Evolutionary conservation across 495 filamentous ascomycete species (phyloP).

Genomic region (Neurospora pannonica): DNA sequence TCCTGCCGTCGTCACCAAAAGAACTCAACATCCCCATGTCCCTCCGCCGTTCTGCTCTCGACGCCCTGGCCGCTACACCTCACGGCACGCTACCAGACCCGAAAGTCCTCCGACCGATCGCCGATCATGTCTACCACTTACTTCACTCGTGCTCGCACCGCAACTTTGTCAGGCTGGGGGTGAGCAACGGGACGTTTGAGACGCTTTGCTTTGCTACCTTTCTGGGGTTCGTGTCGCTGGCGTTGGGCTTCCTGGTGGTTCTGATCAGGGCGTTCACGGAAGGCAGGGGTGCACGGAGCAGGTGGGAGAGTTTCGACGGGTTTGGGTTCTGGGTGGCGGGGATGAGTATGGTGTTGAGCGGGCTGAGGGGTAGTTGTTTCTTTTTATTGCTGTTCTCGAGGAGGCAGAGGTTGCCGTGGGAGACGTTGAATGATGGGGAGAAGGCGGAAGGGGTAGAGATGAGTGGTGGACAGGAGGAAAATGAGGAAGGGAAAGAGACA

Average conservation of each 20-base stretch:
- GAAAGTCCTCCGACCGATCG: conserved; percentile 22
- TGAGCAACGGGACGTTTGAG: conserved; percentile 36
- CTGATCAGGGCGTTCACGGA: conserved; percentile 24
- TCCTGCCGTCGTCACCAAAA: conserved; percentile 25
- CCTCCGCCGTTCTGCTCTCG: conserved; percentile 21
- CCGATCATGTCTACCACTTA: conserved; percentile 35
- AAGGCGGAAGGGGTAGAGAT: not conserved
- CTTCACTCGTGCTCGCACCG: conserved; percentile 42
- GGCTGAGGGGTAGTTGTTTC: conserved; percentile 31
- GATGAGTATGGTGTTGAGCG: conserved; percentile 25
- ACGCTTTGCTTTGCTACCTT: conserved; percentile 32
- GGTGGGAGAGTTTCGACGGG: conserved; percentile 27
- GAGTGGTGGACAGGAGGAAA: not conserved
- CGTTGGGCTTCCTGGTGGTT: conserved; percentile 25
- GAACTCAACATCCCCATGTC: conserved; percentile 33
- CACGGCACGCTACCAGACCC: conserved; percentile 15
- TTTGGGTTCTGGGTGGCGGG: conserved; percentile 35
- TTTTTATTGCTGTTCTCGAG: conserved; percentile 33
- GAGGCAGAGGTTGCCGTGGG: conserved; percentile 32
- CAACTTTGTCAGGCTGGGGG: conserved; percentile 39
- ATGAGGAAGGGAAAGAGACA: not conserved
- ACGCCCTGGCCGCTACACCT: conserved; percentile 10
- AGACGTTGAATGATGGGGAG: conserved; percentile 25
- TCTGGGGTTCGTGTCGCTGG: conserved; percentile 23
- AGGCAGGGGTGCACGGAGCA: conserved; percentile 19